Evolutionary conservation across 2,329 filamentous ascomycete species (phyloP), one percentile per base, ranked within the genome.

Genomic region (Clathrospora elynae): DNA sequence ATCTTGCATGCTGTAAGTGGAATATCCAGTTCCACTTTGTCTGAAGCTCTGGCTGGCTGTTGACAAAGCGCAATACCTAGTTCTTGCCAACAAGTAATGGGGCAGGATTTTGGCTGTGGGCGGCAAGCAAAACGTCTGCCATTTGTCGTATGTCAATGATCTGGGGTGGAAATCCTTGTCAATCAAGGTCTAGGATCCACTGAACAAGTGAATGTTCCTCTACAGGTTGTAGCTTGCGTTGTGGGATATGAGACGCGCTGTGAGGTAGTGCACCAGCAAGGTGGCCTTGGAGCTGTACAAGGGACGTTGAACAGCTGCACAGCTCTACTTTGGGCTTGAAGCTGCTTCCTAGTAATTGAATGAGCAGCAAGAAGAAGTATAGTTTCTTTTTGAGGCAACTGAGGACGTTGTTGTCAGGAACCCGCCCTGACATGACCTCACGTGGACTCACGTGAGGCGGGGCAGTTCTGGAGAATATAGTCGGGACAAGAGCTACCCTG

Each of bases 11-110:
- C 37, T 49, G 35, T 18, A 14, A 36, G 16, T 41, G 18, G 19
- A 45, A 31, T 11, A 19, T 30, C n/a, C 44, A 34, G 33, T 42
- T 45, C 46, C 19, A 49, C 41, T 45, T 45, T 36, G 36, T 49
- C 36, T 45, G 26, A 16, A 49, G 46, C 35, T 45, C 41, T 34
- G 38, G 32, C 40, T 45, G 30, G 25, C 18, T 14, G 5, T 46
- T 37, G 19, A 50, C 24, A 35, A 50, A 50, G 20, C 33, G 30
- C 16, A 16, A 19, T 8, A 35, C 33, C 46, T 31, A 46, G 32
- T 36, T 38, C 32, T 46, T 38, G 36, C 46, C 41, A 16, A 50
- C 16, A 18, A 16, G 42, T 24, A 4, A 34, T 13, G 39, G 39
- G 19, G 39, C 16, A 3, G 36, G 36, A 18, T 25, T 40, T 49